Percentiles rank a stretch among this genome's conserved stretches.
phyloP scores from a whole-genome alignment of 192 early-diverging fungal species.

The Coemansia sp. region DNA sequence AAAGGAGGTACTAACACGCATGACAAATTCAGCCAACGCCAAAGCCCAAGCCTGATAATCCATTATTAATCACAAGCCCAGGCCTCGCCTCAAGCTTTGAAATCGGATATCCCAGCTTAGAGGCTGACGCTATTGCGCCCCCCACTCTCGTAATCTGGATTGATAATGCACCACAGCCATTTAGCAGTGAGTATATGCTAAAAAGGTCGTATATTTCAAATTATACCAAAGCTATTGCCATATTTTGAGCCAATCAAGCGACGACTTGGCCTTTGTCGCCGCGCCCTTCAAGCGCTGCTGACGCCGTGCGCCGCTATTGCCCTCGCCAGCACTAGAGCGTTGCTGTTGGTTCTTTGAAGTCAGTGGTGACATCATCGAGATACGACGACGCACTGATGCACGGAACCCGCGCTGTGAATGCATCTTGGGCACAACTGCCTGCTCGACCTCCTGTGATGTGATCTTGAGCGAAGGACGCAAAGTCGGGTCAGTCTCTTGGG shows the following conservation, averaged over 20 bases:
- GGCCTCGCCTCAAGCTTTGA: neutral
- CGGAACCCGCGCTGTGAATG: conserved; percentile 42
- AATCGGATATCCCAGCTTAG: neutral
- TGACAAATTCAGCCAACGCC: neutral
- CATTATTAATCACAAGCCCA: neutral
- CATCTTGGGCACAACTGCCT: conserved; percentile 55
- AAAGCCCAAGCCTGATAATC: neutral
- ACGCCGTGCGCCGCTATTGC: conserved; percentile 5
- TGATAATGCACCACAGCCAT: neutral
- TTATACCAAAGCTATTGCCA: conserved; percentile 21
- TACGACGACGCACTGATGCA: conserved; percentile 44
- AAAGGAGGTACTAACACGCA: neutral
- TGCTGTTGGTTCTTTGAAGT: conserved; percentile 14
- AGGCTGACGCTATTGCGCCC: neutral
- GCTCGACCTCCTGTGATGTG: conserved; percentile 80
- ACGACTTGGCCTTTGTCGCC: conserved; percentile 51
- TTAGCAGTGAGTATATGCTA: neutral
- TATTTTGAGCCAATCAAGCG: conserved; percentile 56
- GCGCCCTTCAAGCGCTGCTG: conserved; percentile 13
- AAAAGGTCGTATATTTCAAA: no score
- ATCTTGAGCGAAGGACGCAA: conserved; percentile 70
- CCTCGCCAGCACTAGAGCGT: neutral
- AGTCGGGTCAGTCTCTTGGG: conserved; percentile 74
- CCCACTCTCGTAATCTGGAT: neutral
- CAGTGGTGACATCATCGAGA: conserved; percentile 50